These are phyloP conservation scores for Colletotrichum horii DNA, from an alignment of 2,329 filamentous ascomycete species.

Conservation along the genomic window DNA sequence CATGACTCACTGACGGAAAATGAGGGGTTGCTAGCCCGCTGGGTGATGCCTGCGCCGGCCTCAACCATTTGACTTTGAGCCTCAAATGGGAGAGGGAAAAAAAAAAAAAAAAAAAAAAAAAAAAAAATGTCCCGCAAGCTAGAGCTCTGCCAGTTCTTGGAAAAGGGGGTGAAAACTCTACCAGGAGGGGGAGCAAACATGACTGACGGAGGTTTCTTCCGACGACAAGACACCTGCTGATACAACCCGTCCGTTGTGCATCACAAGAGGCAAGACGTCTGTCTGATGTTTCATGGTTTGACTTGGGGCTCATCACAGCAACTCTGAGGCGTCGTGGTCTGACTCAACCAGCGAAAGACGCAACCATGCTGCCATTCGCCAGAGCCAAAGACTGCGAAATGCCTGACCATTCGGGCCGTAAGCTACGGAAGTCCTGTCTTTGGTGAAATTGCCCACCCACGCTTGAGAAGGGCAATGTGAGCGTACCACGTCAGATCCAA, in stretches of 20 bases:
- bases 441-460: background rate
- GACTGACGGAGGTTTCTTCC: background rate
- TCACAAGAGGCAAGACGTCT: background rate
- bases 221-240: background rate
- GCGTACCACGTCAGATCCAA: background rate
- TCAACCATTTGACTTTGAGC: constrained; percentile 7
- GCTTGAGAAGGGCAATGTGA: background rate
- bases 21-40: constrained; percentile 6
- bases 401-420: background rate
- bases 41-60: constrained; percentile 5
- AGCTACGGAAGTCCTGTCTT: background rate
- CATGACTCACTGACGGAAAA: constrained; percentile 18
- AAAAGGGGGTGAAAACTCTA: background rate
- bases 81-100: background rate
- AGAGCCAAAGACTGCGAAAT: background rate
- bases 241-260: background rate
- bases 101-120: constrained; percentile 13
- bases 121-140: constrained; percentile 6
- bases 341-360: background rate
- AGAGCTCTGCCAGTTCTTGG: background rate
- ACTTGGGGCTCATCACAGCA: background rate
- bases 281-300: background rate
- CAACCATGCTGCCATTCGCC: background rate
- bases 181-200: background rate
- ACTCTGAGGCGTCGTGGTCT: background rate